Conservation (phyloP, 208 protist genomes). For the Histomonas meleagridis region DNA sequence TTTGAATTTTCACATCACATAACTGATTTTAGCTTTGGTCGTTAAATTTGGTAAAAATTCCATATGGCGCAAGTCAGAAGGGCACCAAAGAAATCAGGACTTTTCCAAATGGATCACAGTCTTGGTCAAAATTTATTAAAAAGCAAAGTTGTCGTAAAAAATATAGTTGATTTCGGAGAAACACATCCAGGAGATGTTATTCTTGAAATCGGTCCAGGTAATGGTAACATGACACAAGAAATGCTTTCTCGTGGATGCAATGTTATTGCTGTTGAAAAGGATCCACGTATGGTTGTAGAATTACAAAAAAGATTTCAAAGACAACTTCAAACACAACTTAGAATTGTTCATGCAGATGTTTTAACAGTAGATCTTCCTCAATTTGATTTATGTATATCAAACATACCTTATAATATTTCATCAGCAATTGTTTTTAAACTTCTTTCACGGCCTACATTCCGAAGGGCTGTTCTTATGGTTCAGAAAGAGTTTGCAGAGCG, state of each 20-base stretch:
- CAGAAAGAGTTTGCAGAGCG: slow-evolving; percentile 96
- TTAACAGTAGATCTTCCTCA: slow-evolving; percentile 92
- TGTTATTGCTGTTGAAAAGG: slow-evolving; percentile 88
- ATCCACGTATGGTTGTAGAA: slow-evolving; percentile 95
- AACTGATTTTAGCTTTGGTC: not conserved
- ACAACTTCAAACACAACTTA: slow-evolving; percentile 61
- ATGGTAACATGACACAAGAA: slow-evolving; percentile 95
- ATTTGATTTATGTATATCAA: slow-evolving; percentile 99
- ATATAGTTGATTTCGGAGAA: slow-evolving; percentile 43
- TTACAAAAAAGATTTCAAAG: slow-evolving; percentile 77
- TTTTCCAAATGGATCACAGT: slow-evolving; percentile 40
- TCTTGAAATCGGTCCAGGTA: slow-evolving; percentile 43
- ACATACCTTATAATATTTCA: slow-evolving; percentile 88
- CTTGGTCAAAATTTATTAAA: slow-evolving; percentile 49
- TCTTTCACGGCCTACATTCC: slow-evolving; percentile 53
- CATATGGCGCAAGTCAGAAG: not conserved
- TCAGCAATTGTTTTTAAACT: slow-evolving; percentile 23
- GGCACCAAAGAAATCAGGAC: not conserved
- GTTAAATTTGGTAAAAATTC: too few relatives aligned
- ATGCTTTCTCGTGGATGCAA: slow-evolving; percentile 70
- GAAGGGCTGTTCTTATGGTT: slow-evolving; percentile 95
- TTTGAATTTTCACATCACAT: not conserved
- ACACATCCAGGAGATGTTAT: slow-evolving; percentile 43
- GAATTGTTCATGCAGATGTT: slow-evolving; percentile 92
- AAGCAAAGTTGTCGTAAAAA: slow-evolving; percentile 42